A percentile compares a stretch with the other conserved stretches of the same genome.
These are phyloP conservation scores for Boletus vinaceobasis DNA, from an alignment of 768 basidiomycete species.

Conservation along the genomic window DNA sequence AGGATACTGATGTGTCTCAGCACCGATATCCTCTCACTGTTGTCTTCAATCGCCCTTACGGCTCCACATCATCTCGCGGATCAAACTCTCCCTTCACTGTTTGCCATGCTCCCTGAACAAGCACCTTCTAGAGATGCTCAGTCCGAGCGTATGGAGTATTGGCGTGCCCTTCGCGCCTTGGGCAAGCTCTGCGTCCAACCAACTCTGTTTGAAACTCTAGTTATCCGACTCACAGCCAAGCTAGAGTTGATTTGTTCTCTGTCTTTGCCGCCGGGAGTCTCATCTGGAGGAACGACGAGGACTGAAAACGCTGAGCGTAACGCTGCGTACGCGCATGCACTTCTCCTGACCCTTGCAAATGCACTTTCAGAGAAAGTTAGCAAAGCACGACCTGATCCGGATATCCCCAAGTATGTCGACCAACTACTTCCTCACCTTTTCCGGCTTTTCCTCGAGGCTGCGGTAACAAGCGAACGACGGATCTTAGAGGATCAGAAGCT, in stretches of 20 bases:
- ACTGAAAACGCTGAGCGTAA: constrained; percentile 50
- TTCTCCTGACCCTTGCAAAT: constrained; percentile 66
- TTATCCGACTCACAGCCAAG: constrained; percentile 73
- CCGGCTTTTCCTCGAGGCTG: constrained; percentile 52
- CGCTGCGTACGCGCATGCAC: constrained; percentile 84
- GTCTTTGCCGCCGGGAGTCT: constrained; percentile 7
- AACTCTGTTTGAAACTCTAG: constrained; percentile 79
- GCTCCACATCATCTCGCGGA: constrained; percentile 64
- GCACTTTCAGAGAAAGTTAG: constrained; percentile 54
- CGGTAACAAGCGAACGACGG: constrained; percentile 24
- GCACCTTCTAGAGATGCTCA: constrained; percentile 55
- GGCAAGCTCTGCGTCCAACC: constrained; percentile 69
- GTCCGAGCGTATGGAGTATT: constrained; percentile 57
- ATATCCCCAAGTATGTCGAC: constrained; percentile 80
- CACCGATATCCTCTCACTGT: constrained; percentile 54
- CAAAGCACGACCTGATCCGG: constrained; percentile 48
- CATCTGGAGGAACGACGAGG: not conserved
- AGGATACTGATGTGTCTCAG: constrained; percentile 34
- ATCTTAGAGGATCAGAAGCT: constrained; percentile 38
- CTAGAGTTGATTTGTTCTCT: constrained; percentile 64
- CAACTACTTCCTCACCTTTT: constrained; percentile 69
- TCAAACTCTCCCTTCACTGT: constrained; percentile 78
- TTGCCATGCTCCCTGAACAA: constrained; percentile 66
- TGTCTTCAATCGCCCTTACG: constrained; percentile 58
- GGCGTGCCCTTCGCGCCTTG: constrained; percentile 66